Conservation (phyloP, 1,139 yeast genomes). For the Sugiyamaella pinicola region DNA sequence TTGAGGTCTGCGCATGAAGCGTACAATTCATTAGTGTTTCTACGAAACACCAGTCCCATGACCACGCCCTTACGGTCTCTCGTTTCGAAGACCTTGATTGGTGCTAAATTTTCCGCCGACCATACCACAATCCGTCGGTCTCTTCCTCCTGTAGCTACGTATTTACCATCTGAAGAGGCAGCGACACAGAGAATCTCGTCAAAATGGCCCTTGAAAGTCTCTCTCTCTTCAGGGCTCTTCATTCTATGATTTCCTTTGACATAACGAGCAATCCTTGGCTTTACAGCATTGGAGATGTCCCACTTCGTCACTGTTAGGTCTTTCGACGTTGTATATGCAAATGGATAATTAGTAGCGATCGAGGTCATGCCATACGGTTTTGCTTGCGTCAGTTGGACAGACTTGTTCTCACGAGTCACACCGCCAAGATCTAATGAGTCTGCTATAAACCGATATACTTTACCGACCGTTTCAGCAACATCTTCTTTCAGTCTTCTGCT, state of each 20-base stretch:
- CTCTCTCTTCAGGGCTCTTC: slow-evolving; percentile 35
- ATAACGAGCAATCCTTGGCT: slow-evolving; percentile 64
- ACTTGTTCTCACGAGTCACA: slow-evolving; percentile 22
- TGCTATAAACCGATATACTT: slow-evolving; percentile 67
- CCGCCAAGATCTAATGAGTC: slow-evolving; percentile 24
- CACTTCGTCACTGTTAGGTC: slow-evolving; percentile 81
- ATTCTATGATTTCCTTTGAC: slow-evolving; percentile 62
- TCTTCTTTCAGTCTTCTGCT: slow-evolving; percentile 80
- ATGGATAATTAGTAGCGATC: slow-evolving; percentile 54
- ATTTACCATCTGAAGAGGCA: slow-evolving; percentile 83
- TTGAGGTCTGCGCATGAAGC: slow-evolving; percentile 93
- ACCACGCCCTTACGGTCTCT: slow-evolving; percentile 70
- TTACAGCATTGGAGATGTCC: slow-evolving; percentile 51
- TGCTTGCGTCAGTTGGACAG: slow-evolving; percentile 25
- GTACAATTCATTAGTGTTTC: slow-evolving; percentile 79
- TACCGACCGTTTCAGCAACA: slow-evolving; percentile 87
- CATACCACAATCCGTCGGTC: slow-evolving; percentile 82
- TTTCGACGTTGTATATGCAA: slow-evolving; percentile 80
- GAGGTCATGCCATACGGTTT: slow-evolving; percentile 37
- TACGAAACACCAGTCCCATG: slow-evolving; percentile 72
- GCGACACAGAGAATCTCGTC: slow-evolving; percentile 79
- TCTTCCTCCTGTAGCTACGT: slow-evolving; percentile 86
- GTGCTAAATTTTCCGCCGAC: slow-evolving; percentile 76
- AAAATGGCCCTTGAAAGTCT: slow-evolving; percentile 60
- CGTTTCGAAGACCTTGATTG: slow-evolving; percentile 75